Base-by-base conservation (phyloP, 2,329 filamentous ascomycete genomes). In the Pyricularia pennisetigena region DNA sequence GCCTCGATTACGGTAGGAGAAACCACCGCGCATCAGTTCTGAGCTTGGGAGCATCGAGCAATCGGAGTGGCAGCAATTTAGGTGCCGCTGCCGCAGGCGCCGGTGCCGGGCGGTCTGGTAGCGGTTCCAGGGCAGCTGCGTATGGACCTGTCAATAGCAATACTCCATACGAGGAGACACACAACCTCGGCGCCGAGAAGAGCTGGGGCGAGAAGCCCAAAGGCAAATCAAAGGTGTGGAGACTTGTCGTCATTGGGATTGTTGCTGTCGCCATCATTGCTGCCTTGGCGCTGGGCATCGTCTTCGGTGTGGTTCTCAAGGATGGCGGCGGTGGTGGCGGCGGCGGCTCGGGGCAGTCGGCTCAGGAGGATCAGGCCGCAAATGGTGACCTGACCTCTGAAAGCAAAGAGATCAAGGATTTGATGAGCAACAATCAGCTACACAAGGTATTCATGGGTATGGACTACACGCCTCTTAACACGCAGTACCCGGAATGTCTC, bases 361-460 rank as follows among this genome's bases (percentile, higher is more conserved):
- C 90, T 0, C 77, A 78, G 4, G 80, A 85, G n/a, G 91, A 94
- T 74, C 75, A 79, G 0, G 76, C 80, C 14, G 78, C 82, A 68
- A 91, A 91, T 72, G 88, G 90, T 61, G 91, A 94, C 71, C 85
- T 97, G 7, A 80, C 83, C 77, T 88, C 89, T 76, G 81, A 94
- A 77, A 96, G 92, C 9, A 72, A 80, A 1, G 91, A 97, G 78
- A 96, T 73, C 79, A 85, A 96, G 80, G 82, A 83, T 3, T 82
- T 98, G 16, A 83, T 97, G 82, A 89, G 91, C 80, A 97, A 97
- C 78, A 76, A 83, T 0, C 80, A 93, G 71, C 83, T 98, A 28
- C 93, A 97, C 83, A 96, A 93, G 78, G 93, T 98, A 2, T 98
- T 98, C 77, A 92, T 93, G 0, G 94, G 93, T 29, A 92, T 98